Evolutionary conservation across 192 early-diverging fungal genomes (phyloP), one percentile per base, ranked within the genome.

Genomic region (Umbelopsis sp.): DNA sequence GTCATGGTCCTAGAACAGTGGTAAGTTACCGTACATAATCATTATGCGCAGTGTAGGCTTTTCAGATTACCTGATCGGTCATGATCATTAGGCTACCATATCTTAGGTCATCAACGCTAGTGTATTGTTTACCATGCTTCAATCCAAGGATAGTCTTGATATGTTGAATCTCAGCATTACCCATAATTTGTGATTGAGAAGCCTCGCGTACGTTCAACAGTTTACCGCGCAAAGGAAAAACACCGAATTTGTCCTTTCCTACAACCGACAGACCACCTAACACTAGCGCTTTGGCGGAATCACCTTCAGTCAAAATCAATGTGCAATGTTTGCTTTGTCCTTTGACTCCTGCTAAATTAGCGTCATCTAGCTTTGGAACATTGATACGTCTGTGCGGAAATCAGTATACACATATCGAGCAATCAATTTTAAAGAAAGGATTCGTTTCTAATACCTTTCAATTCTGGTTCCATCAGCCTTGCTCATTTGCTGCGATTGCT

Each of bases 11-110:
- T 83, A 71, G 1, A 59, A 14, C 2, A 44, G 5, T 26, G 54
- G 51, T 75, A 38, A 71, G 16, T 74, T 78, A 77, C 31, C 34
- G 31, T 69, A 41, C 24, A 71, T 10, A 77, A 24, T 71, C 10
- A 22, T 20, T 17, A 0, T 21, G 51, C n/a, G 38, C 21, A 11
- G 22, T 11, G 6, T n/a, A 66, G n/a, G 38, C 26, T 26, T 20
- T 45, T 22, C 66, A 41, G 29, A 74, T 69, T 72, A 85, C 82
- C 71, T 97, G 97, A 90, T 99, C 97, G 4, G 96, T 93, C 97
- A 99, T 99, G 66, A 98, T 96, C 90, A 99, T 97, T 14, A 99
- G 83, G 65, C 92, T 90, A 0, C 96, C 97, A 77, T 99, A 99
- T 62, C 97, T 87, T 79, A 99, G 82, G 31, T 90, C 83, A 25